phyloP scores from a whole-genome alignment of 805 yeast genomes.

The Ogataea naganishii region DNA sequence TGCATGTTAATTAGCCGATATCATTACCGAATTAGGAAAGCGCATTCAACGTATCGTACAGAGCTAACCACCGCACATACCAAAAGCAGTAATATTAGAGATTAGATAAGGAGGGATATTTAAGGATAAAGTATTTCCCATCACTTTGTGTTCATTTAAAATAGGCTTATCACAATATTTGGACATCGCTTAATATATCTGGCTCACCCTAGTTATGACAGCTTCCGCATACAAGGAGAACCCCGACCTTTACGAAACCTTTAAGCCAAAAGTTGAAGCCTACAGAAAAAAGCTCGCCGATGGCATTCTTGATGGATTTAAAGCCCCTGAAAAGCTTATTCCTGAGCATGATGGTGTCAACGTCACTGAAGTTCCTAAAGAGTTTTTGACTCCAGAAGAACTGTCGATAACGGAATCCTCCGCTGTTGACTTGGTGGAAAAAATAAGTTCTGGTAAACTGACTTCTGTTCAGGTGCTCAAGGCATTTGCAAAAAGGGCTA shows the following conservation, averaged over 20 bases:
- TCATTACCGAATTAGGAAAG: too few species aligned
- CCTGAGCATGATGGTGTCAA: constrained; percentile 12
- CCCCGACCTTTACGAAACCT: constrained; percentile 14
- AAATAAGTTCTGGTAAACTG: constrained; percentile 29
- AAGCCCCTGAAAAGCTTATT: constrained; percentile 11
- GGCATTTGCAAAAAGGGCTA: constrained; percentile 40
- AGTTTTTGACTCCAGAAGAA: constrained; percentile 27
- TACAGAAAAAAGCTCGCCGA: constrained; percentile 19
- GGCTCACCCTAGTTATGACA: too few species aligned
- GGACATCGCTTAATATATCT: too few species aligned
- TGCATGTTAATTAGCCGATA: too few species aligned
- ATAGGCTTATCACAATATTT: too few species aligned
- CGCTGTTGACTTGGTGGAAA: constrained; percentile 22
- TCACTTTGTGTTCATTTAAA: too few species aligned
- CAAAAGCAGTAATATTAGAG: too few species aligned
- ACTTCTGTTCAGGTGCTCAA: constrained; percentile 33
- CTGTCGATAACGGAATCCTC: constrained; percentile 34
- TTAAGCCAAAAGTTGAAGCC: constrained; percentile 25
- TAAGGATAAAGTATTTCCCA: too few species aligned
- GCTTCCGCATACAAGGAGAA: too few species aligned
- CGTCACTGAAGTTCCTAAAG: constrained; percentile 20
- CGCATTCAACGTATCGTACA: too few species aligned
- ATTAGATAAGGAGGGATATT: too few species aligned
- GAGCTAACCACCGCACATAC: too few species aligned
- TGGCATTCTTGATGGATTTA: constrained; percentile 18